Evolutionary conservation across 805 yeast species (phyloP).

Genomic region (Candida parachauliodes): DNA sequence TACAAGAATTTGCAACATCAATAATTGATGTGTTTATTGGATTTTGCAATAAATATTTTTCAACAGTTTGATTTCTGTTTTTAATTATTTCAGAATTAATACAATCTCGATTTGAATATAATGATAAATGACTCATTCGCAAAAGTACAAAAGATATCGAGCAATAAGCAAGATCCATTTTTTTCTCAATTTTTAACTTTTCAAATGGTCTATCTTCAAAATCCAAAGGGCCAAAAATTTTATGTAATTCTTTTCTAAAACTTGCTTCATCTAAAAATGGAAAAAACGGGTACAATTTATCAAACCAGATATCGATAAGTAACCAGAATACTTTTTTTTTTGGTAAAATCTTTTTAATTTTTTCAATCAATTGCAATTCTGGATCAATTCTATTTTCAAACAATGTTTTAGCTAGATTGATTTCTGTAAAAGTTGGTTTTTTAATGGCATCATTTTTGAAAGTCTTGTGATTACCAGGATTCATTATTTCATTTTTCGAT

Average conservation of each 20-base stretch:
- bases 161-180: slow-evolving; percentile 37
- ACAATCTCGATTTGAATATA: slow-evolving; percentile 28
- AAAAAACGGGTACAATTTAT: slow-evolving; percentile 52
- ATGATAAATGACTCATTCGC: slow-evolving; percentile 41
- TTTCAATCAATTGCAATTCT: slow-evolving; percentile 27
- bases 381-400: slow-evolving; percentile 14
- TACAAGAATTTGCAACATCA: slow-evolving; percentile 50
- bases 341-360: slow-evolving; percentile 44
- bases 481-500: slow-evolving; percentile 12
- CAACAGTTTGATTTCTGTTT: slow-evolving; percentile 19
- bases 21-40: slow-evolving; percentile 46
- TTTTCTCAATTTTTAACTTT: slow-evolving; percentile 27
- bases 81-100: slow-evolving; percentile 23
- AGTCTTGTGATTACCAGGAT: slow-evolving; percentile 28
- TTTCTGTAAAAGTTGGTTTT: slow-evolving; percentile 2
- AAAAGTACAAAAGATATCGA: slow-evolving; percentile 40
- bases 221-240: slow-evolving; percentile 39
- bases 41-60: slow-evolving; percentile 37
- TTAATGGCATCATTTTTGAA: slow-evolving; percentile 22
- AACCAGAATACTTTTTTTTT: slow-evolving; percentile 49
- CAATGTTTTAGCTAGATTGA: slow-evolving; percentile 23
- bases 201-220: slow-evolving; percentile 22
- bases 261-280: slow-evolving; percentile 61
- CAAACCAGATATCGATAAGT: slow-evolving; percentile 54
- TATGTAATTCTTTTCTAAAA: slow-evolving; percentile 36